Evolutionary conservation across 1,284 basidiomycete genomes (phyloP).

Genomic region (Moesziomyces antarcticus): DNA sequence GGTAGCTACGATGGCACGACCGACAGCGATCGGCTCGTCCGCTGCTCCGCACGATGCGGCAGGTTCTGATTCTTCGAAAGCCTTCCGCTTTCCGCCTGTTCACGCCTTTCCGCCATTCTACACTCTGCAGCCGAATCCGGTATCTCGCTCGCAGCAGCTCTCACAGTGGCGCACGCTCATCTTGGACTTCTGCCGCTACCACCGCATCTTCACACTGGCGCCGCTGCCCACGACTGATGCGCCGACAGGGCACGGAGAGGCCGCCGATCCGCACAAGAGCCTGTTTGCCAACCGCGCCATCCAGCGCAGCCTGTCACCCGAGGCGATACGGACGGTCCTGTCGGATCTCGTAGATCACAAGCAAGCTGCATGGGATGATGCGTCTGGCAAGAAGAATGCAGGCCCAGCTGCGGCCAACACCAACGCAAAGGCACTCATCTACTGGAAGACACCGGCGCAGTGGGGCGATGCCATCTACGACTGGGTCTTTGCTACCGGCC

Average conservation of each 20-base stretch:
- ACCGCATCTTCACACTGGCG: constrained; percentile 69
- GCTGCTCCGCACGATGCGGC: constrained; percentile 1
- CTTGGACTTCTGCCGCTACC: constrained; percentile 68
- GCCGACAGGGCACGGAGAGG: not conserved
- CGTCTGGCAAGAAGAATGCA: constrained; percentile 53
- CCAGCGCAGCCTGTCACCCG: constrained; percentile 31
- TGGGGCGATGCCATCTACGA: constrained; percentile 71
- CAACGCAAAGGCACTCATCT: constrained; percentile 67
- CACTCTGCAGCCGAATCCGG: constrained; percentile 71
- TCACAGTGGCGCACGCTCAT: constrained; percentile 70
- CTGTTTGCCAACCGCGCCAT: constrained; percentile 41
- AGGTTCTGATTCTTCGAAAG: not conserved
- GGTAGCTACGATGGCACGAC: constrained; percentile 4
- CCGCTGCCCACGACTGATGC: constrained; percentile 36
- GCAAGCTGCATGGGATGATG: constrained; percentile 36
- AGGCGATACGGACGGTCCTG: constrained; percentile 45
- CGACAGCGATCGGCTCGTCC: constrained; percentile 5
- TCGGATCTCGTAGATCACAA: constrained; percentile 55
- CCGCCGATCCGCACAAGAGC: constrained; percentile 17
- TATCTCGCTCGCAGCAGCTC: constrained; percentile 70
- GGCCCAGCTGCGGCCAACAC: no score
- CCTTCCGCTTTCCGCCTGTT: constrained; percentile 70
- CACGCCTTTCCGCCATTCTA: constrained; percentile 73
- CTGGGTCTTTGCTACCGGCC: constrained; percentile 72
- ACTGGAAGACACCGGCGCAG: constrained; percentile 72